A percentile compares a stretch with the other conserved stretches of the same genome.
Conservation (phyloP, 768 basidiomycete genomes). For the Dictyophora rubrovolvata region DNA sequence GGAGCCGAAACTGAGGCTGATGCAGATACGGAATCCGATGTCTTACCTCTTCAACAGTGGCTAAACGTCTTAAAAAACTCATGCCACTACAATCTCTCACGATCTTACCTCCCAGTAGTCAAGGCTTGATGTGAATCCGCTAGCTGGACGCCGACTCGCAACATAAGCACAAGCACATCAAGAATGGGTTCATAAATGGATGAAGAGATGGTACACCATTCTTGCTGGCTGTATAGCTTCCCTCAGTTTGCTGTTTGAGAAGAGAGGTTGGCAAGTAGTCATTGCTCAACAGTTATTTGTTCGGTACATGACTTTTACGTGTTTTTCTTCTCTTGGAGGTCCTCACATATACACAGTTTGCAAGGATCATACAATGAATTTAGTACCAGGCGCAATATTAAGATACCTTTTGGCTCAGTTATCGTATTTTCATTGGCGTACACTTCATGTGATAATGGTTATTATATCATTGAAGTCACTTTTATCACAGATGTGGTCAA, state of each 20-base stretch:
- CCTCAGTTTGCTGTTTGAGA: slow-evolving; percentile 70
- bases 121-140: neutral
- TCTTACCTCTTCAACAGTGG: too few relatives aligned
- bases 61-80: neutral
- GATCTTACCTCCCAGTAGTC: neutral
- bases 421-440: slow-evolving; percentile 72
- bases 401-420: slow-evolving; percentile 74
- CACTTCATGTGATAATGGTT: slow-evolving; percentile 12
- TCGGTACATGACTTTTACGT: slow-evolving; percentile 41
- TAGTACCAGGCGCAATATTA: slow-evolving; percentile 53
- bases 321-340: neutral
- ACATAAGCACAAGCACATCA: slow-evolving; percentile 54
- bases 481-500: slow-evolving; percentile 55
- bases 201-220: slow-evolving; percentile 69
- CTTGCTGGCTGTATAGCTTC: slow-evolving; percentile 67
- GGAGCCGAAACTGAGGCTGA: slow-evolving; percentile 8
- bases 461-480: neutral
- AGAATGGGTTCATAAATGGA: slow-evolving; percentile 53
- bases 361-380: slow-evolving; percentile 84
- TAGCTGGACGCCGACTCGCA: slow-evolving; percentile 34
- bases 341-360: slow-evolving; percentile 35
- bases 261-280: slow-evolving; percentile 44
- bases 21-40: slow-evolving; percentile 8
- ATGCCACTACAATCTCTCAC: neutral
- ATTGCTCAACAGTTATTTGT: slow-evolving; percentile 88